phyloP scores from a whole-genome alignment of 805 yeast genomes.

The Clavispora santaluciae region DNA sequence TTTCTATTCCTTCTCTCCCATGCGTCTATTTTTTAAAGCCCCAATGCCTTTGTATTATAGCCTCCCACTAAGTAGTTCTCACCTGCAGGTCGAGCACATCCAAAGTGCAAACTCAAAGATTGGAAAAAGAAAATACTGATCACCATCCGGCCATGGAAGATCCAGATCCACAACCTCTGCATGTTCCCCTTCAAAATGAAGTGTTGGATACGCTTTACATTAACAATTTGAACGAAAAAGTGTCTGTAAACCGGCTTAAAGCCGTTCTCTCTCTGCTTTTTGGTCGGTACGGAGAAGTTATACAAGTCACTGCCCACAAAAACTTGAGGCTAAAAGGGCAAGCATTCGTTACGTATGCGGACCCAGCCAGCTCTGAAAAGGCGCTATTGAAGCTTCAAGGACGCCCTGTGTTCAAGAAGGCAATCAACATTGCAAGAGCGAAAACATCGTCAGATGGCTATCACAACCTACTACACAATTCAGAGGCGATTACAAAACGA shows the following conservation, averaged over 20 bases:
- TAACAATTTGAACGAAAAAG: slow-evolving; percentile 67
- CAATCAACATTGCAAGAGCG: slow-evolving; percentile 43
- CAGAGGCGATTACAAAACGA: slow-evolving; percentile 10
- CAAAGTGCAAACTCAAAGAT: not conserved
- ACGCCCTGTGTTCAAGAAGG: slow-evolving; percentile 41
- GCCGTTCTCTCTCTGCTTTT: slow-evolving; percentile 40
- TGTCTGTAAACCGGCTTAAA: slow-evolving; percentile 49
- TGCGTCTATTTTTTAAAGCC: too few relatives aligned
- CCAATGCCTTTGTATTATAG: too few relatives aligned
- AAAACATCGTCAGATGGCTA: slow-evolving; percentile 41
- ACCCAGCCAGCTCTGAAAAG: slow-evolving; percentile 35
- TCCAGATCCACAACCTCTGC: not conserved
- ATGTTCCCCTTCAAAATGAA: not conserved
- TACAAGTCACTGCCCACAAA: slow-evolving; percentile 51
- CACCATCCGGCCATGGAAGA: not conserved
- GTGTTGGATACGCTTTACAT: slow-evolving; percentile 46
- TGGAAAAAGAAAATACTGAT: not conserved
- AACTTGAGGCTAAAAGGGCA: slow-evolving; percentile 74
- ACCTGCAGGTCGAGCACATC: not conserved
- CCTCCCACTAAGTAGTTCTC: too few relatives aligned
- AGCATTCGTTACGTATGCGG: slow-evolving; percentile 64
- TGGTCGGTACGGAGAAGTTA: slow-evolving; percentile 41
- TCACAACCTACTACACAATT: slow-evolving; percentile 8
- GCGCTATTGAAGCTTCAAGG: slow-evolving; percentile 44
- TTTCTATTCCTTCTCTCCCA: too few relatives aligned